A percentile compares a stretch with the other conserved stretches of the same genome.
These are phyloP conservation scores for Microthlaspi erraticum DNA, from an alignment of 345 rosid species.

Conservation along the genomic window DNA sequence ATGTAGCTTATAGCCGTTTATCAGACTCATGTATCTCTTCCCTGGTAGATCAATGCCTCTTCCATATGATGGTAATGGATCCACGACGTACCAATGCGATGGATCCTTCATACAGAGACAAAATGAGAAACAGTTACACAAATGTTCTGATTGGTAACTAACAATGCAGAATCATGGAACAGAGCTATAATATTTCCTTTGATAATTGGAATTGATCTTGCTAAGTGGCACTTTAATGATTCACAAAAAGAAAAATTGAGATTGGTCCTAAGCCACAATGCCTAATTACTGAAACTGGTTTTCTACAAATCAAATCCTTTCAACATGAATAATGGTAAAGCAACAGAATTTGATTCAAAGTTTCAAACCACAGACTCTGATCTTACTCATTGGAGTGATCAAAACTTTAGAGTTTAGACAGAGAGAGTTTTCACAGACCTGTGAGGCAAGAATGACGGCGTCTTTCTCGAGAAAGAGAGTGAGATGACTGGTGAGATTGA, in stretches of 20 bases:
- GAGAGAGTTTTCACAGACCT: constrained; percentile 39
- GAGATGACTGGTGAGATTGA: constrained; percentile 57
- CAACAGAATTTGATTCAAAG: constrained; percentile 14
- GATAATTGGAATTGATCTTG: background rate
- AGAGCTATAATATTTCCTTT: background rate
- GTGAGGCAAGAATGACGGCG: constrained; percentile 56
- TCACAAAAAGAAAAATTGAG: background rate
- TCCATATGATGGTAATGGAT: constrained; percentile 59
- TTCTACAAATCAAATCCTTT: constrained; percentile 4
- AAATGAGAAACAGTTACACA: constrained; percentile 13
- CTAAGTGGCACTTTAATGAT: background rate
- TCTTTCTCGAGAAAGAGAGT: constrained; percentile 58
- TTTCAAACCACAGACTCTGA: constrained; percentile 11
- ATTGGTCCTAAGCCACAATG: background rate
- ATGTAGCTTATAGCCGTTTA: constrained; percentile 46
- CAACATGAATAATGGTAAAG: constrained; percentile 2
- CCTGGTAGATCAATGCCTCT: constrained; percentile 54
- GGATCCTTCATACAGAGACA: constrained; percentile 45
- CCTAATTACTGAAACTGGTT: background rate
- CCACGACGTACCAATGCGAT: constrained; percentile 47
- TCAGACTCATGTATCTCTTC: constrained; percentile 54
- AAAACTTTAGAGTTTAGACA: background rate
- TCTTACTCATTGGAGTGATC: constrained; percentile 2
- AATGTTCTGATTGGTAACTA: constrained; percentile 2
- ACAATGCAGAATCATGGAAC: constrained; percentile 11